phyloP scores from a whole-genome alignment of 2,329 filamentous ascomycete species.

The Hypomyces rosellus region DNA sequence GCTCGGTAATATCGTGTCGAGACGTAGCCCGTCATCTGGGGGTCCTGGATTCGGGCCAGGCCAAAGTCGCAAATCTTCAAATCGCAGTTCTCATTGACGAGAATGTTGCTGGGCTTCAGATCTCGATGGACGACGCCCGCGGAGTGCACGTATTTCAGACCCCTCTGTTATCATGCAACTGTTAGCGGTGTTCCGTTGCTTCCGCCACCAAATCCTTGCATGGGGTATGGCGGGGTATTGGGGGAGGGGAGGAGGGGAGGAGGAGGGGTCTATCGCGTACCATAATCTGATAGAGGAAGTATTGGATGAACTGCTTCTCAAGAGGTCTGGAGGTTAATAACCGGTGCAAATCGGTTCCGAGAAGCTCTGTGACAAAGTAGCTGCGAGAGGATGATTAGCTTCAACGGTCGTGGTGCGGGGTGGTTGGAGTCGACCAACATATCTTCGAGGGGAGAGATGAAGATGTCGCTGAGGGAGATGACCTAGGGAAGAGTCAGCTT shows the following conservation, averaged over 20 bases:
- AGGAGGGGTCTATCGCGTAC: slow-evolving; percentile 51
- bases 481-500: slow-evolving; percentile 48
- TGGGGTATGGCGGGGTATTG: background rate
- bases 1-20: slow-evolving; percentile 98
- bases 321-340: slow-evolving; percentile 90
- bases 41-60: slow-evolving; percentile 93
- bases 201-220: background rate
- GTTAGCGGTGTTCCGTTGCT: slow-evolving; percentile 1
- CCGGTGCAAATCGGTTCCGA: slow-evolving; percentile 93
- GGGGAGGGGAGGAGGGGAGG: background rate
- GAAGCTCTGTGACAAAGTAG: slow-evolving; percentile 96
- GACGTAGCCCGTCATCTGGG: slow-evolving; percentile 99
- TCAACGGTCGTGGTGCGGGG: background rate
- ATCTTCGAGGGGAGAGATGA: slow-evolving; percentile 97
- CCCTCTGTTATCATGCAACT: slow-evolving; percentile 55
- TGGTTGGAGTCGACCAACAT: slow-evolving; percentile 52
- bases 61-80: slow-evolving; percentile 99
- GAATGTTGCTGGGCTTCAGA: slow-evolving; percentile 96
- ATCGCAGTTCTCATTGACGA: slow-evolving; percentile 99
- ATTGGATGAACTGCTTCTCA: slow-evolving; percentile 99
- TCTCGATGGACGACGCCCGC: slow-evolving; percentile 97
- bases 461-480: slow-evolving; percentile 98
- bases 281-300: slow-evolving; percentile 98
- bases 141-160: slow-evolving; percentile 97
- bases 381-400: slow-evolving; percentile 37